Conservation (phyloP, 345 rosid genomes). For the Nephelium lappaceum region DNA sequence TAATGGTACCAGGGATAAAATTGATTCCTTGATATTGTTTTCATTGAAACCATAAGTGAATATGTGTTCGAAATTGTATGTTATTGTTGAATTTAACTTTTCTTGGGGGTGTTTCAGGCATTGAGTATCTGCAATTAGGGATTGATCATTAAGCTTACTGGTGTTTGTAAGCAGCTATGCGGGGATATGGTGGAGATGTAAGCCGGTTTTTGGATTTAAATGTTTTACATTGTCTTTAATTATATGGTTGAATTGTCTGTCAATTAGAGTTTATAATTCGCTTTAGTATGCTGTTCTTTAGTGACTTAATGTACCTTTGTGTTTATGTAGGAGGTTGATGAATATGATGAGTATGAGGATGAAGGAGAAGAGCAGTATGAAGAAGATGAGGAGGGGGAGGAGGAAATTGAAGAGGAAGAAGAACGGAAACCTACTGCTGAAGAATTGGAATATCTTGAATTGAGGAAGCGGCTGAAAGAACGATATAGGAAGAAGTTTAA, state of each 20-base stretch:
- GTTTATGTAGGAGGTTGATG: constrained; percentile 41
- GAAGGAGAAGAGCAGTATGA: constrained; percentile 43
- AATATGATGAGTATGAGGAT: constrained; percentile 57
- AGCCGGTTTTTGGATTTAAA: constrained; percentile 10
- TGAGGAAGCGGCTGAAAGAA: constrained; percentile 71
- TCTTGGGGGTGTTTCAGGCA: constrained; percentile 19
- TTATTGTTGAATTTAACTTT: background rate
- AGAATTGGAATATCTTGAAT: constrained; percentile 60
- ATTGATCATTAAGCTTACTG: background rate
- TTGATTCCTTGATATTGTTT: background rate
- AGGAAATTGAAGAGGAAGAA: constrained; percentile 43
- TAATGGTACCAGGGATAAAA: background rate
- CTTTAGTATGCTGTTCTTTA: background rate
- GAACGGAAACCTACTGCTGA: constrained; percentile 55
- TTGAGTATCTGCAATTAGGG: background rate
- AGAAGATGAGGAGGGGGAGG: constrained; percentile 36
- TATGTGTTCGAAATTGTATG: background rate
- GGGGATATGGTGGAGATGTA: constrained; percentile 53
- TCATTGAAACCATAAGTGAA: background rate
- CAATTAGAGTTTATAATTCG: background rate
- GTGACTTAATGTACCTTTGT: background rate
- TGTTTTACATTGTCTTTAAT: background rate
- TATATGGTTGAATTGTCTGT: background rate
- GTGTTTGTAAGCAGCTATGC: constrained; percentile 35
- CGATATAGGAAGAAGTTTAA: constrained; percentile 52